Base-by-base conservation (phyloP, 148 eudicot genomes). In the Silene conica region DNA sequence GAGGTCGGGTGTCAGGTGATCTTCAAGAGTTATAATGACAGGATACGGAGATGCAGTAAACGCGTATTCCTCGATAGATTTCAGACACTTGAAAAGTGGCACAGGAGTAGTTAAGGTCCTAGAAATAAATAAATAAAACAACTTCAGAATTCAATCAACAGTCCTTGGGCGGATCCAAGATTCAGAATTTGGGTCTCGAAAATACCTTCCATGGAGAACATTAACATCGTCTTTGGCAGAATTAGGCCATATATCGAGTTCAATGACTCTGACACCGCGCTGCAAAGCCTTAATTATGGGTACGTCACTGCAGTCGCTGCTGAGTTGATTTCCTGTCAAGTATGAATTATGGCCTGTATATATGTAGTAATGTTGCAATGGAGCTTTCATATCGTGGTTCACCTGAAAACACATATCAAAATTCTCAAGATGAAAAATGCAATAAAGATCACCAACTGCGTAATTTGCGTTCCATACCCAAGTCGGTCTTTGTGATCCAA, bases 331-430 rank as follows among this genome's bases (percentile, higher is more conserved):
- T 46, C 98, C 98, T 0, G 92, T 94, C 63, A 91, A 81, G 77
- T 94, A 94, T 7, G 98, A 94, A 80, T 94, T 94, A 83, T 94
- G 97, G 73, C 98, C 98, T 50, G 98, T 94, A 71, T 82, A 94
- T 83, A 94, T 87, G 86, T 82, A 92, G 80, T 92, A 95, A 62
- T 95, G 92, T 76, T 95, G 99, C 92, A 95, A 74, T 41, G 99
- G 93, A 83, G 96, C 92, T 74, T 87, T 87, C 99, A 95, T 95
- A 78, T 95, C 99, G 74, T 95, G 93, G 87, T 90, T 97, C 78
- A 95, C 97, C 99, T 95, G 97, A 76, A 54, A 31, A 31, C 34
- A 31, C 34, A 31, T n/a, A n/a, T n/a, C n/a, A n/a, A n/a, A n/a
- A n/a, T n/a, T n/a, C n/a, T n/a, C n/a, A n/a, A n/a, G n/a, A n/a